These are phyloP conservation scores for Stachybotrys chlorohalonatus DNA, from an alignment of 2,329 filamentous ascomycete species.

Conservation along the genomic window DNA sequence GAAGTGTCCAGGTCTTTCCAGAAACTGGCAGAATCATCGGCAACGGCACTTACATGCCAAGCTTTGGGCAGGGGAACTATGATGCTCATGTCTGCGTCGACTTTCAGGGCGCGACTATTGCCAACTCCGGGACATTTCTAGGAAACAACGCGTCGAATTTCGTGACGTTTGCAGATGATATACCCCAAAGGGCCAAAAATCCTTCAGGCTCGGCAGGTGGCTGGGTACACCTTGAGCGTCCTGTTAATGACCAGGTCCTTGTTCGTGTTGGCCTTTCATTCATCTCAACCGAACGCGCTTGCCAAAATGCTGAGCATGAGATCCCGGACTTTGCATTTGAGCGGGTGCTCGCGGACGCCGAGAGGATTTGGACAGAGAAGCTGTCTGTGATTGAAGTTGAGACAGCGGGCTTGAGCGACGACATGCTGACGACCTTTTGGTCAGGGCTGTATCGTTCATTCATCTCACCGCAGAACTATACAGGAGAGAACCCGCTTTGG, in stretches of 20 bases:
- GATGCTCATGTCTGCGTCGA: slow-evolving; percentile 52
- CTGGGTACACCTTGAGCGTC: slow-evolving; percentile 50
- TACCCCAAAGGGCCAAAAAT: slow-evolving; percentile 2
- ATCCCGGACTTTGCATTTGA: slow-evolving; percentile 60
- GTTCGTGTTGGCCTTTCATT: slow-evolving; percentile 66
- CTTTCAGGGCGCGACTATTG: slow-evolving; percentile 40
- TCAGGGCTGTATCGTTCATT: slow-evolving; percentile 60
- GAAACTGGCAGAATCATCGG: slow-evolving; percentile 47
- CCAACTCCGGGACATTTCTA: slow-evolving; percentile 49
- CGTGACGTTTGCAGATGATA: slow-evolving; percentile 17
- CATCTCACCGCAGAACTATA: slow-evolving; percentile 68
- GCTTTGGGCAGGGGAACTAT: slow-evolving; percentile 52
- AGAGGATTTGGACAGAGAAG: slow-evolving; percentile 55
- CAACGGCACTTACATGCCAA: slow-evolving; percentile 48
- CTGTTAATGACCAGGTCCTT: slow-evolving; percentile 36
- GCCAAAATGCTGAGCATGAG: slow-evolving; percentile 59
- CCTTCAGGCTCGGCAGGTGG: slow-evolving; percentile 36
- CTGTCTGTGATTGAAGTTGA: slow-evolving; percentile 50
- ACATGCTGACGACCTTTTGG: slow-evolving; percentile 59
- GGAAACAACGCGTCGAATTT: slow-evolving; percentile 32
- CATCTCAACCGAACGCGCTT: slow-evolving; percentile 58
- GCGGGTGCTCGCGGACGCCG: slow-evolving; percentile 40
- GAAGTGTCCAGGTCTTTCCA: slow-evolving; percentile 20
- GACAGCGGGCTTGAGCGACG: slow-evolving; percentile 40
- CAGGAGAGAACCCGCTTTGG: slow-evolving; percentile 68